Evolutionary conservation across 2,329 filamentous ascomycete species (phyloP).

Genomic region (Hirsutella rhossiliensis): DNA sequence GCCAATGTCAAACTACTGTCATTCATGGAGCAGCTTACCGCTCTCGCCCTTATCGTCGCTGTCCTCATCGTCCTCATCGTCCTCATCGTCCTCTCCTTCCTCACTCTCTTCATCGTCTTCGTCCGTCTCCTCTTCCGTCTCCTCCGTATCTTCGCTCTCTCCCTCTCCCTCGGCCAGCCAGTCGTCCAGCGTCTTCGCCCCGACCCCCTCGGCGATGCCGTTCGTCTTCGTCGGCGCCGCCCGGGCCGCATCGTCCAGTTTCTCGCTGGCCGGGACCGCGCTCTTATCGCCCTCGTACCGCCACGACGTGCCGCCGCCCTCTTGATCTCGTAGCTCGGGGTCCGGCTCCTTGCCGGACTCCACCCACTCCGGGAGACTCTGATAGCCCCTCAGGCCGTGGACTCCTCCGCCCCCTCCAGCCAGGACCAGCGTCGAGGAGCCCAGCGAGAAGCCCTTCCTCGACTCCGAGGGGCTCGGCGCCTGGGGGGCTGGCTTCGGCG

Average conservation of each 20-base stretch:
- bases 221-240: constrained; percentile 32
- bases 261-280: constrained; percentile 47
- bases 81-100: constrained; percentile 35
- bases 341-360: constrained; percentile 69
- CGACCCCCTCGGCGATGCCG: constrained; percentile 36
- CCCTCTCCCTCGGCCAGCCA: constrained; percentile 69
- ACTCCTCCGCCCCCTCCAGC: constrained; percentile 61
- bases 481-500: constrained; percentile 87
- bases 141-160: constrained; percentile 23
- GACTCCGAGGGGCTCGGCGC: constrained; percentile 80
- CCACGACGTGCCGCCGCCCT: constrained; percentile 16
- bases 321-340: constrained; percentile 54
- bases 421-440: constrained; percentile 75
- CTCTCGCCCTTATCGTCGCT: constrained; percentile 35
- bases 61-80: constrained; percentile 36
- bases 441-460: constrained; percentile 65
- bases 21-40: constrained; percentile 29
- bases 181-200: constrained; percentile 76
- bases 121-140: constrained; percentile 38
- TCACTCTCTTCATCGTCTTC: constrained; percentile 36
- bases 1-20: background rate
- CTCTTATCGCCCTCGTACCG: constrained; percentile 17
- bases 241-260: constrained; percentile 45
- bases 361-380: constrained; percentile 76
- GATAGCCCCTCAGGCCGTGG: constrained; percentile 68